These are phyloP conservation scores for Agarophyton chilense DNA, from an alignment of 23 red algal genomes.

Conservation along the genomic window DNA sequence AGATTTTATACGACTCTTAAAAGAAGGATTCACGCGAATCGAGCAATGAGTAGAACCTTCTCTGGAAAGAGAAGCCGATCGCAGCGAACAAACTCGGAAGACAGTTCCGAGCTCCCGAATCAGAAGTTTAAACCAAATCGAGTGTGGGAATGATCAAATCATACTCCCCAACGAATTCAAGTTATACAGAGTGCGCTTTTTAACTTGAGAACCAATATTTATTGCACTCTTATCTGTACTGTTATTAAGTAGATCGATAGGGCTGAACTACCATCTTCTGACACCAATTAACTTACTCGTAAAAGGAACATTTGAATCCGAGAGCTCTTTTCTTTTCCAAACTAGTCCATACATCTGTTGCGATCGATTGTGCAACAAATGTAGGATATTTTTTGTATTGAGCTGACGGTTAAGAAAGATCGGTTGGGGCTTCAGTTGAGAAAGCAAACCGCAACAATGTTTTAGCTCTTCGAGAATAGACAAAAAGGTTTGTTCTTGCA, in stretches of 20 bases:
- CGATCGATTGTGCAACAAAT: too few species aligned
- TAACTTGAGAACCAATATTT: too few species aligned
- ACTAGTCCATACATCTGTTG: too few species aligned
- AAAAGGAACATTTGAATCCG: too few species aligned
- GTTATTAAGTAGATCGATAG: too few species aligned
- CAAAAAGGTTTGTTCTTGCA: neutral
- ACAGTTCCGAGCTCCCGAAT: neutral
- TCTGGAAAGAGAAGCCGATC: neutral
- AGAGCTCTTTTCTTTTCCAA: too few species aligned
- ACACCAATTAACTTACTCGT: too few species aligned
- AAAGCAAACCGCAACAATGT: neutral
- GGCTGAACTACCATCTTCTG: too few species aligned
- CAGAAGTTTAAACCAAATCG: neutral
- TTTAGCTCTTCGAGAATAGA: too few species aligned
- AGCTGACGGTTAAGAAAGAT: neutral
- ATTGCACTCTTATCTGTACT: too few species aligned
- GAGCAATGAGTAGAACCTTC: neutral
- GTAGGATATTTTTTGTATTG: neutral
- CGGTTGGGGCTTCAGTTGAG: neutral
- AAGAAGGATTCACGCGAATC: conserved; percentile 28
- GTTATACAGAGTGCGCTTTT: too few species aligned
- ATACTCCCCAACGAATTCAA: too few species aligned
- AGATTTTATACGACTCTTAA: conserved; percentile 71
- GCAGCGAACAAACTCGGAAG: neutral
- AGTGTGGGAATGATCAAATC: neutral